Evolutionary conservation across 1,139 yeast species (phyloP).

Genomic region (Blastobotrys ciferrii): DNA sequence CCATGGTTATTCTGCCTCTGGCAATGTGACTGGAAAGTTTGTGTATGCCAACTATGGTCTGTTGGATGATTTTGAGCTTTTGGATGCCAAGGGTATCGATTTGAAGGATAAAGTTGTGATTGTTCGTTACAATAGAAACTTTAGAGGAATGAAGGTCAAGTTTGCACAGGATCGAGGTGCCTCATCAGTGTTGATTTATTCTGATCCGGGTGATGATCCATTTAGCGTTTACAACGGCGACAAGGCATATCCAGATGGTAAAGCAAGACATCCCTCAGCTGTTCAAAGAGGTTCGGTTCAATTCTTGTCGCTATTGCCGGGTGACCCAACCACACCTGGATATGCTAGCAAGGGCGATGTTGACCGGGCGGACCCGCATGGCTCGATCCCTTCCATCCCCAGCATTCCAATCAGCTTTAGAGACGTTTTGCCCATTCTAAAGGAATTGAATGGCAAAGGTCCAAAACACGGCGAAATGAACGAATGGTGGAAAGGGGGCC

Average conservation of each 20-base stretch:
- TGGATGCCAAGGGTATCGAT: slow-evolving; percentile 47
- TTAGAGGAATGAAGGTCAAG: slow-evolving; percentile 66
- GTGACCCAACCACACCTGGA: slow-evolving; percentile 90
- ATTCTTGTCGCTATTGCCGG: slow-evolving; percentile 73
- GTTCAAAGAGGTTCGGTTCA: slow-evolving; percentile 85
- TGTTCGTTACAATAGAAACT: slow-evolving; percentile 57
- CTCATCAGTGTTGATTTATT: slow-evolving; percentile 55
- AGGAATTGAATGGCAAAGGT: slow-evolving; percentile 56
- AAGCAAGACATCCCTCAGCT: slow-evolving; percentile 64
- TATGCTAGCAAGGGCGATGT: slow-evolving; percentile 59
- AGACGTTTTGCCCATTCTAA: slow-evolving; percentile 57
- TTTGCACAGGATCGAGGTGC: slow-evolving; percentile 67
- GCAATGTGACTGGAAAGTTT: slow-evolving; percentile 58
- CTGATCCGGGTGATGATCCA: slow-evolving; percentile 69
- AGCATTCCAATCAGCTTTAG: slow-evolving; percentile 58
- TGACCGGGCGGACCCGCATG: slow-evolving; percentile 47
- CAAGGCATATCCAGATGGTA: slow-evolving; percentile 62
- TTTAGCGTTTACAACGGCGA: slow-evolving; percentile 49
- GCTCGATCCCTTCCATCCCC: slow-evolving; percentile 58
- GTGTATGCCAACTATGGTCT: slow-evolving; percentile 65
- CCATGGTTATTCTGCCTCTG: slow-evolving; percentile 68
- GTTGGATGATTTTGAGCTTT: slow-evolving; percentile 49
- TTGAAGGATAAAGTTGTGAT: slow-evolving; percentile 55
- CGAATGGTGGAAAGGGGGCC: slow-evolving; percentile 48
- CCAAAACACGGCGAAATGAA: slow-evolving; percentile 36